Evolutionary conservation across 768 basidiomycete species (phyloP), one percentile per base, ranked within the genome.

Genomic region (Phanerochaete sordida): DNA sequence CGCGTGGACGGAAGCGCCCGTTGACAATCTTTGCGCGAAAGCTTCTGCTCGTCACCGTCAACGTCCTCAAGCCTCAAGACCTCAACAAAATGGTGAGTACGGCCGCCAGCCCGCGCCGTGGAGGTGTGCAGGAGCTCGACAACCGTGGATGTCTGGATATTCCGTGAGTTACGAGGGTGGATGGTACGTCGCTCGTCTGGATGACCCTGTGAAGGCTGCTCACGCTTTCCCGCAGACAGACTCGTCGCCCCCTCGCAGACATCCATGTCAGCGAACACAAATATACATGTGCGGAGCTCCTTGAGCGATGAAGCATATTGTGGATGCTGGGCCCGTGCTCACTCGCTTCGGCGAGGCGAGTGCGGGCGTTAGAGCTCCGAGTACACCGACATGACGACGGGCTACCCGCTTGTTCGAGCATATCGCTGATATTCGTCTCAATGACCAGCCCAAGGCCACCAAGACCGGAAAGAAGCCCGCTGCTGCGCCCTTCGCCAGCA

Each of bases 381-480:
- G 78, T 72, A 67, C 71, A 68, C 61, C 60, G 69, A 71, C 65
- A 70, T 68, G 73, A 68, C 67, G 65, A 65, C 62, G 71, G 70
- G 64, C 66, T 62, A 51, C 35, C 53, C 64, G 64, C 61, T 65
- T 63, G n/a, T n/a, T 57, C 68, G 70, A 59, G 16, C 44, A 62
- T 37, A 56, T 62, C 51, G 67, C 68, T 71, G 61, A 71, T 57
- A 73, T 75, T 86, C 88, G 88, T 87, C 90, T 92, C 91, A 83
- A 92, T 92, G 90, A 92, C 90, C 90, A 92, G 91, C 87, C 82
- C 62, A 78, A 88, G 75, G 88, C 88, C 75, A 65, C 76, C 62
- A 91, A 89, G 71, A 84, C 87, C 63, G 83, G 84, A 65, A 93
- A 91, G 81, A 93, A 90, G 79, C 90, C 90, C 66, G 92, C 92